phyloP scores from a whole-genome alignment of 108 stramenopile genomes.

The Discostella pseudostelligera region DNA sequence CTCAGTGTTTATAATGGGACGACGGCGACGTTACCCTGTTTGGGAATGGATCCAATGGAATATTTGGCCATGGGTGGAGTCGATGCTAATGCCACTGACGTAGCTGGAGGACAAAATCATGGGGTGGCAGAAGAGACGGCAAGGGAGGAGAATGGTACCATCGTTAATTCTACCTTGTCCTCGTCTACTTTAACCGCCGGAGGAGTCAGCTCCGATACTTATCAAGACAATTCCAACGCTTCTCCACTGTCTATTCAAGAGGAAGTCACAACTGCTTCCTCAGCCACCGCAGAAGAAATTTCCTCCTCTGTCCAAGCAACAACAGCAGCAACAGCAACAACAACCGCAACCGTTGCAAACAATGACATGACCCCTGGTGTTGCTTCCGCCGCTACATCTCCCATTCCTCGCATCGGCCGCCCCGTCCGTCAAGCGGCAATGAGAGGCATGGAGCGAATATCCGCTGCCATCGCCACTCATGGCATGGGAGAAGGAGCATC shows the following conservation, averaged over 20 bases:
- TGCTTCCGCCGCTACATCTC: not conserved
- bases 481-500: slow-evolving; percentile 18
- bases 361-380: not conserved
- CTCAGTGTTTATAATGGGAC: too few species aligned
- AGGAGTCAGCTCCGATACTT: too few species aligned
- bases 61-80: too few species aligned
- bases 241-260: not conserved
- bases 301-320: not conserved
- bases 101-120: not conserved
- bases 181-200: not conserved
- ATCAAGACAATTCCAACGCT: not conserved
- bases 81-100: too few species aligned
- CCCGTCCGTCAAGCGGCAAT: slow-evolving; percentile 16
- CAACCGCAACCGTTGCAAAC: not conserved
- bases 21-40: too few species aligned
- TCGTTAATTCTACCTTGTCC: not conserved
- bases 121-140: not conserved
- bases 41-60: too few species aligned
- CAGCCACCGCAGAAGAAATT: not conserved
- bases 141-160: too few species aligned
- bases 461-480: slow-evolving; percentile 23
- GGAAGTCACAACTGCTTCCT: not conserved
- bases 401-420: not conserved
- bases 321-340: not conserved
- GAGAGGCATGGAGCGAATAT: slow-evolving; percentile 22